These are phyloP conservation scores for Chrysosphaeria jannelii DNA, from an alignment of 2,329 filamentous ascomycete species.

Conservation along the genomic window DNA sequence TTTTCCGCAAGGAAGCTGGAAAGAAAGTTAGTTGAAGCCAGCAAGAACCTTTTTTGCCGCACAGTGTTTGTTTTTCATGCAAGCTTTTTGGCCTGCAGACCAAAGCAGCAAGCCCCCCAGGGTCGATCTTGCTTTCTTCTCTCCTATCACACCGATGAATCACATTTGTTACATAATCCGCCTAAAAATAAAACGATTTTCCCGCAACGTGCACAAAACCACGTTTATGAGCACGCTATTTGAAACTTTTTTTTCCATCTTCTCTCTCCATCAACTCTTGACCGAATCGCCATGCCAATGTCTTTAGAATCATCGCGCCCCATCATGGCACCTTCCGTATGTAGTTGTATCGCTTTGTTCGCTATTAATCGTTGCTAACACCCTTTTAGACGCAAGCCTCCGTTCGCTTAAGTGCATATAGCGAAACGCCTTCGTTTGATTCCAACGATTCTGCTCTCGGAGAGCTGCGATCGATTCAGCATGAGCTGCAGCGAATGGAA, in stretches of 20 bases:
- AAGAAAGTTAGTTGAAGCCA: too few species aligned
- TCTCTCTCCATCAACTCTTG: background rate
- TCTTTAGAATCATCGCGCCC: conserved; percentile 29
- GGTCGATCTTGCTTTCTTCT: too few species aligned
- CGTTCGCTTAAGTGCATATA: conserved; percentile 27
- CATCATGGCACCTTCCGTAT: conserved; percentile 31
- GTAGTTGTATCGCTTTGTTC: conserved; percentile 7
- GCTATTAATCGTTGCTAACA: background rate
- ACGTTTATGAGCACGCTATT: too few species aligned
- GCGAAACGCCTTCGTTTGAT: conserved; percentile 28
- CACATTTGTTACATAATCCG: too few species aligned
- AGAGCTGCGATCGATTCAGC: conserved; percentile 39
- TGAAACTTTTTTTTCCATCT: background rate
- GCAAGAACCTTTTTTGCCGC: too few species aligned
- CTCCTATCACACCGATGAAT: too few species aligned
- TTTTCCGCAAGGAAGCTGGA: too few species aligned
- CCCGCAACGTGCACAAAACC: too few species aligned
- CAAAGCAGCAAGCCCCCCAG: too few species aligned
- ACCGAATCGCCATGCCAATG: conserved; percentile 15
- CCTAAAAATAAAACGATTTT: too few species aligned
- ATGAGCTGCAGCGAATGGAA: conserved; percentile 61
- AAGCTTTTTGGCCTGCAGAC: too few species aligned
- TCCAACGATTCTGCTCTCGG: conserved; percentile 23
- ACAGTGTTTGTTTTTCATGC: too few species aligned
- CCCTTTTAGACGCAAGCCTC: conserved; percentile 18